Evolutionary conservation across 176 grass and related monocot species (phyloP), one percentile per base, ranked within the genome.

Genomic region (Oryza punctata): DNA sequence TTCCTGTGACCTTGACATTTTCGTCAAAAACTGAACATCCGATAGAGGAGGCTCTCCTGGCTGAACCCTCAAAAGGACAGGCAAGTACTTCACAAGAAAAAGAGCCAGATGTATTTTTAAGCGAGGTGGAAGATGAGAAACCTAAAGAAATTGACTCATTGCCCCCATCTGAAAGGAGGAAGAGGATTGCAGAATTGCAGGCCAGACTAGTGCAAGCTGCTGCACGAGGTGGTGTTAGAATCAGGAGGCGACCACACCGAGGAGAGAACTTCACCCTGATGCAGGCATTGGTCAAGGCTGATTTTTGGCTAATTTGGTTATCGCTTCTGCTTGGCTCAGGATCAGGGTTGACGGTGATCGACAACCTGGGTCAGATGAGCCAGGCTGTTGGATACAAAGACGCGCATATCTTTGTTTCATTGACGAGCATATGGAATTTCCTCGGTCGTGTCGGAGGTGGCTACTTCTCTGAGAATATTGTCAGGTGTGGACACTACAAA

Each of bases 401-500:
- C 2, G 43, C 78, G 0, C 90, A 93, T 72, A 90, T 89, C 69
- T 97, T 97, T 9, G 95, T 94, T 26, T 97, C 95, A 28, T 79
- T 97, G 81, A 94, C 78, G 12, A 97, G 92, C 81, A 97, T 94
- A 72, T 97, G 95, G 95, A 97, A 97, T 73, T 94, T 97, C 79
- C 95, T 97, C 67, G 95, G 95, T 21, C 88, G 92, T 69, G 82
- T 97, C 70, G 95, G 92, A 67, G 90, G 95, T 67, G 95, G 95
- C 32, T 97, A 97, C 76, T 93, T 97, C 44, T 97, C 95, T 63
- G 95, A 97, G 84, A 92, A 86, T 85, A 87, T 97, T 80, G 95
- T 93, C 47, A 97, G 95, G 95, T 97, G 84, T 19, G 7, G 54
- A 72, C 67, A 81, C 78, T 32, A 15, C 63, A 23, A 12, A 44